These are phyloP conservation scores for Leccinum arenicola DNA, from an alignment of 768 basidiomycete genomes.

Conservation along the genomic window DNA sequence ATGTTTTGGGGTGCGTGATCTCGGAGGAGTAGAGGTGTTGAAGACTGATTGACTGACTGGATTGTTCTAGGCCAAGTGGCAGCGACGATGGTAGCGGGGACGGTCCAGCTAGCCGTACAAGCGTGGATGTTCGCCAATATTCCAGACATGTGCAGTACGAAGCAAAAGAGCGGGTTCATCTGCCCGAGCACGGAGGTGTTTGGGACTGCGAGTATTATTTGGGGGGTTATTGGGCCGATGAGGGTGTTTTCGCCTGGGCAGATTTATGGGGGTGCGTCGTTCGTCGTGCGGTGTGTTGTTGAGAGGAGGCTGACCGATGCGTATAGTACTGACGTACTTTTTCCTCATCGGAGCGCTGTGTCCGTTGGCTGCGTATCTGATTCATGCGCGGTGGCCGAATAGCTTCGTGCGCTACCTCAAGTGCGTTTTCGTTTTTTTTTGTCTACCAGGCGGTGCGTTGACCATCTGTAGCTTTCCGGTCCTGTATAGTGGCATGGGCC, in stretches of 20 bases:
- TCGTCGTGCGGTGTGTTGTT: background rate
- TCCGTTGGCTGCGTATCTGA: constrained; percentile 53
- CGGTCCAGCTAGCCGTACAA: constrained; percentile 67
- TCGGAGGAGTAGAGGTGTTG: background rate
- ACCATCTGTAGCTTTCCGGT: background rate
- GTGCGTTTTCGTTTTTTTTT: constrained; percentile 34
- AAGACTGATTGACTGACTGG: background rate
- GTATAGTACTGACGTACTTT: constrained; percentile 51
- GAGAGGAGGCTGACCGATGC: background rate
- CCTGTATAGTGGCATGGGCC: background rate
- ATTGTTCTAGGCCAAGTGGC: constrained; percentile 47
- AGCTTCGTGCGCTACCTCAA: constrained; percentile 61
- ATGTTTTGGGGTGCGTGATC: constrained; percentile 53
- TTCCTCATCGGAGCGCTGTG: constrained; percentile 76
- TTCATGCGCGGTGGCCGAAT: constrained; percentile 61
- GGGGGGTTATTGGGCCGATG: constrained; percentile 79
- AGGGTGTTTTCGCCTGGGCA: constrained; percentile 66
- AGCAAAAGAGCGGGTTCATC: constrained; percentile 51
- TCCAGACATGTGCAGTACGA: constrained; percentile 30
- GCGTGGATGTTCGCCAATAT: constrained; percentile 55
- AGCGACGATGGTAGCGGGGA: constrained; percentile 60
- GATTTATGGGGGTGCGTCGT: constrained; percentile 46
- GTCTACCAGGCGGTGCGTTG: background rate
- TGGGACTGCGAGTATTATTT: constrained; percentile 76
- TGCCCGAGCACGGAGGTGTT: constrained; percentile 73